Conservation (phyloP, 306 rosid genomes). For the Cicer judaicum region DNA sequence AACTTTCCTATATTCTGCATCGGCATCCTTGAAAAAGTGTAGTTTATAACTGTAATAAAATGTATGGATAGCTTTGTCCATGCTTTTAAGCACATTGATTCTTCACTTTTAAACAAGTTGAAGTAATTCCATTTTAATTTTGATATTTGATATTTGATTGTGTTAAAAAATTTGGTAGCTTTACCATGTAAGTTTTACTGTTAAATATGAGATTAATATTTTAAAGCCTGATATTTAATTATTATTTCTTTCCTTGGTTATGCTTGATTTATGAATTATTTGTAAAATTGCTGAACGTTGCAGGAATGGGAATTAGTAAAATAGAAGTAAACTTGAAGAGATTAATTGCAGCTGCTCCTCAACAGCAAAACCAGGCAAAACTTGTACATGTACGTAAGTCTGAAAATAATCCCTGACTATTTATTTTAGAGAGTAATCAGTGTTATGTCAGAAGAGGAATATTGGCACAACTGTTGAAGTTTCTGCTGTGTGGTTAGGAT, state of each 20-base stretch:
- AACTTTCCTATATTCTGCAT: background rate
- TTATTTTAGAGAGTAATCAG: slow-evolving; percentile 4
- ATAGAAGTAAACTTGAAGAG: slow-evolving; percentile 87
- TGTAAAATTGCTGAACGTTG: slow-evolving; percentile 15
- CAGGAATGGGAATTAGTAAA: slow-evolving; percentile 80
- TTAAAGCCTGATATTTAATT: background rate
- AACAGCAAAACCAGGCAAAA: slow-evolving; percentile 82
- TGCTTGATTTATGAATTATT: slow-evolving; percentile 15
- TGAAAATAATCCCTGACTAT: slow-evolving; percentile 15
- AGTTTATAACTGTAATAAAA: background rate
- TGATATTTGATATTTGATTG: background rate
- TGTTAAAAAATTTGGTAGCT: background rate
- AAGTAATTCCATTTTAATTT: background rate
- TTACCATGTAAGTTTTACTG: background rate
- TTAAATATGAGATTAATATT: slow-evolving; percentile 8
- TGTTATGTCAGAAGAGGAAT: slow-evolving; percentile 21
- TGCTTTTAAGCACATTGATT: background rate
- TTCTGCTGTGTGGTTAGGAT: background rate
- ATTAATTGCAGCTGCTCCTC: slow-evolving; percentile 86
- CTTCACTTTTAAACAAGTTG: background rate
- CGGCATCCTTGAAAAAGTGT: background rate
- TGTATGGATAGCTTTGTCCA: background rate
- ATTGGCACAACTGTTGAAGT: background rate
- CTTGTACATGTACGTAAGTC: slow-evolving; percentile 85
- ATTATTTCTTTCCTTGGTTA: slow-evolving; percentile 24